Evolutionary conservation across 441 rosid species (phyloP).

Genomic region (Populus hybrid): DNA sequence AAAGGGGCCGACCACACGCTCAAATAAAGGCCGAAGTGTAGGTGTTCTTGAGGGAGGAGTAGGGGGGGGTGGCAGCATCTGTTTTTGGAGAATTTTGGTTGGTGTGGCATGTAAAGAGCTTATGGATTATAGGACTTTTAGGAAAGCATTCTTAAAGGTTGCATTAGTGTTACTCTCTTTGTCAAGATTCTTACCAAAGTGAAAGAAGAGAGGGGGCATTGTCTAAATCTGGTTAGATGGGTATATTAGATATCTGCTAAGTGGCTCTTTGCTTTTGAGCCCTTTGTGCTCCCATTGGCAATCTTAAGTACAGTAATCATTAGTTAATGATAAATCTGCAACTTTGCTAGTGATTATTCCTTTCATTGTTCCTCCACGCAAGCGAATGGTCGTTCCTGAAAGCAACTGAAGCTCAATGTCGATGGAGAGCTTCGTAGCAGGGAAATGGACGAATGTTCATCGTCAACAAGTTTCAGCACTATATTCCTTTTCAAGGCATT

Average conservation of each 20-base stretch:
- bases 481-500: not conserved
- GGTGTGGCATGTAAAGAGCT: slow-evolving; percentile 13
- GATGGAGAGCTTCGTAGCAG: not conserved
- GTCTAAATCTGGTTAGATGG: slow-evolving; percentile 2
- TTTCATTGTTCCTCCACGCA: not conserved
- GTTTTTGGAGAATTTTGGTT: slow-evolving; percentile 14
- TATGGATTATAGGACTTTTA: slow-evolving; percentile 19
- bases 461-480: not conserved
- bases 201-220: slow-evolving; percentile 9
- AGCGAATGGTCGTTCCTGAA: not conserved
- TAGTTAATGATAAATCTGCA: not conserved
- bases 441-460: not conserved
- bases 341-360: not conserved
- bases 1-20: slow-evolving; percentile 12
- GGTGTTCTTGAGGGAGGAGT: slow-evolving; percentile 10
- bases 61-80: slow-evolving; percentile 23
- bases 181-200: slow-evolving; percentile 27
- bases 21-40: not conserved
- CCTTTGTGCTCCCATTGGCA: slow-evolving; percentile 1
- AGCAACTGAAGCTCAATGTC: not conserved
- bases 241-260: not conserved
- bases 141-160: slow-evolving; percentile 25
- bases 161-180: slow-evolving; percentile 14
- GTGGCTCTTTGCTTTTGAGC: not conserved
- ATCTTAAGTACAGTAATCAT: not conserved